Evolutionary conservation across 345 rosid species (phyloP).

Genomic region (Eucalyptus tenuipes): DNA sequence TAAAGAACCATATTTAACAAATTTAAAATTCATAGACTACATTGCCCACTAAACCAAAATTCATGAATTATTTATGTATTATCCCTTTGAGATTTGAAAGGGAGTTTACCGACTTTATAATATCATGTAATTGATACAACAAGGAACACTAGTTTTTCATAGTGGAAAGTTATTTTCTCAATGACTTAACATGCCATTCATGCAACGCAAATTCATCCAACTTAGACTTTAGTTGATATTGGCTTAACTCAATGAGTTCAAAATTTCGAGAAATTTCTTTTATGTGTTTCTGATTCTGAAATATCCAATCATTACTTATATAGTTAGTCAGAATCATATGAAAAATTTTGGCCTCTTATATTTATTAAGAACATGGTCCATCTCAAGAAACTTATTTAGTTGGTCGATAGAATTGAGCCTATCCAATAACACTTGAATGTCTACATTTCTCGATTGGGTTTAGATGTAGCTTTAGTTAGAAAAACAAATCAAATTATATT

Average conservation of each 20-base stretch:
- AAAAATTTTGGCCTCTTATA: neutral
- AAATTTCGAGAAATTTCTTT: neutral
- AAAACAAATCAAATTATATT: neutral
- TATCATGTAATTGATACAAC: neutral
- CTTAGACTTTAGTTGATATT: neutral
- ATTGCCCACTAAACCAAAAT: too few species aligned
- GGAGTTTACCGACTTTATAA: neutral
- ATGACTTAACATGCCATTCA: neutral
- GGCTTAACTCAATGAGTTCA: neutral
- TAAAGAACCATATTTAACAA: too few species aligned
- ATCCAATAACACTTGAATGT: accelerated
- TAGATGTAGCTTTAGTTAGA: neutral
- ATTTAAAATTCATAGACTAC: too few species aligned
- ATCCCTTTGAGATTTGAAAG: neutral
- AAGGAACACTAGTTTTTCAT: neutral
- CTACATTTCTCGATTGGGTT: neutral
- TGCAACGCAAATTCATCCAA: neutral
- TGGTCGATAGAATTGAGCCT: neutral
- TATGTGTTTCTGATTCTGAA: accelerated
- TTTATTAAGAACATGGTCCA: neutral
- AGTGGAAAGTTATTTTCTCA: neutral
- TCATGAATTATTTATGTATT: too few species aligned
- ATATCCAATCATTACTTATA: neutral
- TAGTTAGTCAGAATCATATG: neutral
- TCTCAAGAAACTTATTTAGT: neutral